Evolutionary conservation across 345 rosid genomes (phyloP).

Genomic region (Turritis glabra): DNA sequence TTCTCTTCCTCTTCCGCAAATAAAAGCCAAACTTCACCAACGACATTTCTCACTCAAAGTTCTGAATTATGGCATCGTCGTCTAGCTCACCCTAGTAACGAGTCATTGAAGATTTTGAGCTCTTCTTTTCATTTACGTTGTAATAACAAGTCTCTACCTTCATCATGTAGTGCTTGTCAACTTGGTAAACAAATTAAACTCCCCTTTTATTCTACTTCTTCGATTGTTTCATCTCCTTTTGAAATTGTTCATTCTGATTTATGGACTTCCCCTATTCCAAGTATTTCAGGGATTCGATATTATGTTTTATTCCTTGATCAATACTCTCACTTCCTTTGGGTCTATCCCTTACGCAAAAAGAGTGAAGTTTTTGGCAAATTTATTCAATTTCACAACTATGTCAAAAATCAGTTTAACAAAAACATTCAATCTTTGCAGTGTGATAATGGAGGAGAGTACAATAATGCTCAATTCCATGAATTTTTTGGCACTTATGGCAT

Average conservation of each 20-base stretch:
- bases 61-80: too few species aligned
- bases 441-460: not conserved
- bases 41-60: too few species aligned
- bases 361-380: not conserved
- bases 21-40: too few species aligned
- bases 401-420: not conserved
- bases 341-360: not conserved
- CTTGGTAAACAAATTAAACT: not conserved
- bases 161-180: not conserved
- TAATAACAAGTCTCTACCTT: too few species aligned
- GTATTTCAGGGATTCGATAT: not conserved
- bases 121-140: too few species aligned
- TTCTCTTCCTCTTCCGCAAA: not conserved
- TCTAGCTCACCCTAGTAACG: too few species aligned
- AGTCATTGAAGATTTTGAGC: too few species aligned
- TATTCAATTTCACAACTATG: not conserved
- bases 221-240: not conserved
- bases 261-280: not conserved
- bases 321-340: not conserved
- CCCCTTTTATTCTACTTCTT: not conserved
- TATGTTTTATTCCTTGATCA: not conserved
- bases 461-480: too few species aligned
- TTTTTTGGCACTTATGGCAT: too few species aligned
- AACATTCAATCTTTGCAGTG: too few species aligned
- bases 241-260: not conserved